A percentile compares a stretch with the other conserved stretches of the same genome.
These are phyloP conservation scores for Diplocarpon rosae DNA, from an alignment of 2,329 filamentous ascomycete species.

Conservation along the genomic window DNA sequence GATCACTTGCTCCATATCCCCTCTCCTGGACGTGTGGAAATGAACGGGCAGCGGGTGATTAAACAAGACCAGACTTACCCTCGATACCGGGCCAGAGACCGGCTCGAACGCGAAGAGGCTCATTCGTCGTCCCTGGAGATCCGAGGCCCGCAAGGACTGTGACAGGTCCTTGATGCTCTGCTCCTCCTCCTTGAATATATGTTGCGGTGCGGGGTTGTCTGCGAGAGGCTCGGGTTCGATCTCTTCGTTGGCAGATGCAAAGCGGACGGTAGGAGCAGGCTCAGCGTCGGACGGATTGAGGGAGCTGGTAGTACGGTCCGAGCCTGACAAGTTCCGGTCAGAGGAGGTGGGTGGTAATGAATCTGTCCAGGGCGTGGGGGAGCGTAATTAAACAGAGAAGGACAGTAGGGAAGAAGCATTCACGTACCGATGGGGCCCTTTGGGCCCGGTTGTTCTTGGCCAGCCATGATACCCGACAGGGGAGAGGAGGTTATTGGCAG, in stretches of 20 bases:
- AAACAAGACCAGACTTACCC: slow-evolving; percentile 46
- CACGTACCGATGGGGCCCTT: slow-evolving; percentile 19
- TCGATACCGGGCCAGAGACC: slow-evolving; percentile 73
- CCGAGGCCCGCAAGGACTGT: slow-evolving; percentile 58
- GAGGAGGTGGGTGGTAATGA: slow-evolving; percentile 10
- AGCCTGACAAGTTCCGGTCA: slow-evolving; percentile 13
- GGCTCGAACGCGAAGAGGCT: slow-evolving; percentile 85
- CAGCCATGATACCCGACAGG: slow-evolving; percentile 13
- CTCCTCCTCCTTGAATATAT: slow-evolving; percentile 13
- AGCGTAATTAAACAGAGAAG: slow-evolving; percentile 13
- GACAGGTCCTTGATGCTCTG: slow-evolving; percentile 38
- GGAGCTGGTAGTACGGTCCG: slow-evolving; percentile 8
- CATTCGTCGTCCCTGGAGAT: slow-evolving; percentile 72
- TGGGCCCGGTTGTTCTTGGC: slow-evolving; percentile 9
- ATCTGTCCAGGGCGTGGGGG: not conserved
- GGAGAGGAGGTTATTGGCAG: no score
- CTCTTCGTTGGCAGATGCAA: slow-evolving; percentile 60
- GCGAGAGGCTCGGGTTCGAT: slow-evolving; percentile 41
- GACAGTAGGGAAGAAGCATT: slow-evolving; percentile 15
- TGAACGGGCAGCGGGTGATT: not conserved
- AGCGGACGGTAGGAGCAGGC: slow-evolving; percentile 49
- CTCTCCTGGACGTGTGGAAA: not conserved
- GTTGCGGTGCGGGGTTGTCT: slow-evolving; percentile 16
- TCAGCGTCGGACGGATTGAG: slow-evolving; percentile 13
- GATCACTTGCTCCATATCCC: not conserved